Base-by-base conservation (phyloP, 768 basidiomycete genomes). In the Lentinula sp. region DNA sequence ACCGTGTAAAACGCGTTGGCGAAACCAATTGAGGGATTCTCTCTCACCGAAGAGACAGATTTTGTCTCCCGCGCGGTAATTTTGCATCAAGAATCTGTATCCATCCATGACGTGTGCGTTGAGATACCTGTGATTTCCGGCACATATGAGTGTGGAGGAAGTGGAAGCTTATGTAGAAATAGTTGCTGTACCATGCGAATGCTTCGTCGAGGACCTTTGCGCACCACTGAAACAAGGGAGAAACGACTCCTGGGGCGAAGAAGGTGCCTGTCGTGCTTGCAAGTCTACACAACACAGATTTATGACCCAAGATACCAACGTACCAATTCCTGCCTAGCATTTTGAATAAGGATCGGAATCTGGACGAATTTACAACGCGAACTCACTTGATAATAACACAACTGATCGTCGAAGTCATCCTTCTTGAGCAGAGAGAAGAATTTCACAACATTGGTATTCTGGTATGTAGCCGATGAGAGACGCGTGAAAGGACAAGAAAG, bases 71-170 rank as follows among this genome's bases (percentile, higher is more conserved):
- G 73, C 65, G n/a, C 74, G 76, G 68, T 87, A 91, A 66, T 88
- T 91, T 63, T 87, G 79, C 91, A 93, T 91, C 57, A 93, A 73
- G 70, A 86, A 93, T 63, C 74, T 76, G 71, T 93, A 93, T 0
- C 91, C 91, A 8, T 81, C 86, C 68, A 77, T 75, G 11, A 84
- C 79, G 66, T 84, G 84, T 7, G 60, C 72, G 55, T 76, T 76
- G 39, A 85, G 69, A 63, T 80, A 84, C 77, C 80, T 81, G 21
- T 11, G 4, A 42, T 52, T 57, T 23, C n/a, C 32, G n/a, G 55
- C 23, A 51, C 21, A 32, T 48, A 18, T 48, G 8, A 42, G 35
- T 46, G 18, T 13, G 18, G 21, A 39, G 28, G 53, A 40, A 31
- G 45, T 51, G 9, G 35, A 11, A 35, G 15, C 32, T 13, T 15